Evolutionary conservation across 352 stramenopile genomes (phyloP), one percentile per base, ranked within the genome.

Genomic region (Pythium apleroticum): DNA sequence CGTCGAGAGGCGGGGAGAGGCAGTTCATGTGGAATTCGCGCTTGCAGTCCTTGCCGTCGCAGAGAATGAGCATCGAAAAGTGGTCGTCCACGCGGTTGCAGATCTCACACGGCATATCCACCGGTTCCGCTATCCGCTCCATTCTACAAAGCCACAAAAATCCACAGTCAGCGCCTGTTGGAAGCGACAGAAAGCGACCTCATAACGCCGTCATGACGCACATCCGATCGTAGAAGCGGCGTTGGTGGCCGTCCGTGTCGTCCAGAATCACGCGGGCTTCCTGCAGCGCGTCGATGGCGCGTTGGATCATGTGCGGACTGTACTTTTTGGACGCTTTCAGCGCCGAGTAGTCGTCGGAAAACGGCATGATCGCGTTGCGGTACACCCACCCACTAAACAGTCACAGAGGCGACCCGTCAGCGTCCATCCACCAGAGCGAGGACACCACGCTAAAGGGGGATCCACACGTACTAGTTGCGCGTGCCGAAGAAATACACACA

Each of bases 401-500:
- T 46, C 28, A 48, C 52, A 49, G 4, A 31, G 27, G 25, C 19
- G 53, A 25, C 12, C 14, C 33, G 31, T 48, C 10, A 48, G 43
- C 30, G 43, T 37, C 41, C 25, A 20, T 19, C 35, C 27, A 55
- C 63, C 52, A 57, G 41, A 52, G 6, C 14, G 45, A 27, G 27
- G 30, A 1, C 20, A 48, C 20, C 46, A 52, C 20, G n/a, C n/a
- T n/a, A n/a, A n/a, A n/a, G n/a, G n/a, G 37, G 39, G 14, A 2
- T 39, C 49, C 19, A 0, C 4, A 88, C 84, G 70, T 81, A 95
- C 86, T 93, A 95, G 71, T 95, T 95, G 24, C 84, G 79, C 20
- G 83, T 90, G 37, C 86, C 86, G 46, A 93, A 95, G 65, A 95
- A 95, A 53, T 93, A 95, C 30, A 95, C 86, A 30, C 86, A 95